Evolutionary conservation across 1,139 yeast species (phyloP).

Genomic region (Nematodospora anomalae): DNA sequence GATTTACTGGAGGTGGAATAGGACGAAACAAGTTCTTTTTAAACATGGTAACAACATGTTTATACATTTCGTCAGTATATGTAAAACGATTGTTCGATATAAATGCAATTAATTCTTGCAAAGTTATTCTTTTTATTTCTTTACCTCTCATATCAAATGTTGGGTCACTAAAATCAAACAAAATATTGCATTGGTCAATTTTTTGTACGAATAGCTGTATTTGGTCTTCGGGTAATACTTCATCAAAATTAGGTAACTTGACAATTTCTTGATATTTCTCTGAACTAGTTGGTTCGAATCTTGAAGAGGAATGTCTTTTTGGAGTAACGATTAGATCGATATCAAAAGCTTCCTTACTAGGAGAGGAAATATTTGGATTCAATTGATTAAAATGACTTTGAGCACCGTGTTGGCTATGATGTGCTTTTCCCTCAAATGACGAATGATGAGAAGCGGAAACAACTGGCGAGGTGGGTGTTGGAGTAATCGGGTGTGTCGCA

Average conservation of each 20-base stretch:
- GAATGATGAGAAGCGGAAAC: slow-evolving; percentile 4
- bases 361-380: slow-evolving; percentile 45
- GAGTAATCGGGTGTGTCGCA: slow-evolving; percentile 26
- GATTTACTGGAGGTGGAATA: slow-evolving; percentile 97
- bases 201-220: slow-evolving; percentile 80
- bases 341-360: slow-evolving; percentile 44
- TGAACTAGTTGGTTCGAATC: slow-evolving; percentile 78
- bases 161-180: slow-evolving; percentile 94
- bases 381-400: slow-evolving; percentile 34
- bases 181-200: slow-evolving; percentile 89
- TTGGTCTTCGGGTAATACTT: slow-evolving; percentile 84
- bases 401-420: slow-evolving; percentile 29
- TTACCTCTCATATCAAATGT: slow-evolving; percentile 90
- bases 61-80: slow-evolving; percentile 88
- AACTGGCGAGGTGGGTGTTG: slow-evolving; percentile 35
- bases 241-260: slow-evolving; percentile 85
- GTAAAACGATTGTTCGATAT: slow-evolving; percentile 79
- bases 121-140: slow-evolving; percentile 81
- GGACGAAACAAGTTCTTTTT: slow-evolving; percentile 87
- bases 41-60: slow-evolving; percentile 87
- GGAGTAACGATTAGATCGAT: slow-evolving; percentile 62
- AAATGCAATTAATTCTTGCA: slow-evolving; percentile 87
- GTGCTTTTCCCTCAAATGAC: slow-evolving; percentile 17
- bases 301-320: slow-evolving; percentile 88
- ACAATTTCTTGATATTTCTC: slow-evolving; percentile 67